Base-by-base conservation (phyloP, 495 filamentous ascomycete species). In the Penicillium steckii region DNA sequence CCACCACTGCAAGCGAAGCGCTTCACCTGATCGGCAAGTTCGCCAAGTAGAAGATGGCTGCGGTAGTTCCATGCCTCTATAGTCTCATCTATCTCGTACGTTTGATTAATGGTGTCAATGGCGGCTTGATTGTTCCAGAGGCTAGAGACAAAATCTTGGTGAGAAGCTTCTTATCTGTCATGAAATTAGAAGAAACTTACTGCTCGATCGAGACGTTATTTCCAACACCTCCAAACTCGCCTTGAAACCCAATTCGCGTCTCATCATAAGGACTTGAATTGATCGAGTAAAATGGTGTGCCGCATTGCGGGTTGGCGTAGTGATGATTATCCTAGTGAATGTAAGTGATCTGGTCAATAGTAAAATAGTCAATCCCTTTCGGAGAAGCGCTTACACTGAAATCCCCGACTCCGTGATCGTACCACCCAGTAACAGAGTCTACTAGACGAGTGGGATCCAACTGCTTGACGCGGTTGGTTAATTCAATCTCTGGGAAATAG, bases 271-370 rank as follows among this genome's bases (percentile, higher is more conserved):
- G 83, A 6, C 72, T 73, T 0, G 79, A 81, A 2, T 60, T 49
- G 29, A 65, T 70, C 3, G 82, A 85, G 62, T 81, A 84, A 59
- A 78, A 85, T 0, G 85, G 85, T 0, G 82, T 80, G 15, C 85
- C 85, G 48, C 85, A 88, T 65, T 87, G 85, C 0, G 85, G 82
- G 55, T 85, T 82, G 3, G 85, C 80, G 61, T 88, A 88, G 61
- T 88, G 83, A 56, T 88, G 85, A 55, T 87, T 87, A 55, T 88
- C 84, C 81, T 76, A 37, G 19, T 48, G 8, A 57, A 23, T 10
- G 27, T 30, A 12, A 29, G 47, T 22, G 18, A 38, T 12, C 17
- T 19, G 18, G 29, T 21, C 17, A 33, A 19, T 10, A 12, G 18
- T 13, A 18, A n/a, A n/a, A n/a, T n/a, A 15, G 40, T 5, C 15